Base-by-base conservation (phyloP, 2,329 filamentous ascomycete genomes). In the Diaporthe capsici region DNA sequence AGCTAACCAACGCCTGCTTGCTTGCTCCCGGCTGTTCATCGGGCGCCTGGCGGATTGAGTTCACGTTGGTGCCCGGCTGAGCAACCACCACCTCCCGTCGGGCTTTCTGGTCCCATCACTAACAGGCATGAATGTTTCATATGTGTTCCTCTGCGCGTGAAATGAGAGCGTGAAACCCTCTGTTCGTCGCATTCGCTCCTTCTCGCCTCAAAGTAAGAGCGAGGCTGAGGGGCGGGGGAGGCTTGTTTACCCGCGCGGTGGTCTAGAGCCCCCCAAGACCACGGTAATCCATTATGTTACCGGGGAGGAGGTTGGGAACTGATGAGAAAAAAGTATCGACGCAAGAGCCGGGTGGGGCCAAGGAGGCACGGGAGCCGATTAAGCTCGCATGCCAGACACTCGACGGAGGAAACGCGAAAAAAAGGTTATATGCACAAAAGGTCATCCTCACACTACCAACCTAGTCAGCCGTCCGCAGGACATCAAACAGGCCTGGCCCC, bases 311-410 rank as follows among this genome's bases (percentile, higher is more conserved):
- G 61, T 65, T 65, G 42, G 42, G 42, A 47, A 13, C 39, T 28
- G 8, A 47, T 31, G 13, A 28, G 17, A 28, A 15, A 55, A 55
- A 55, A 70, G 49, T 42, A 55, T 55, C 22, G 34, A 7, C 37
- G 49, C 65, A 42, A 22, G 65, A 55, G 34, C 44, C 31, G 49
- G 34, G 49, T 15, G 65, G 34, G 47, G 47, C n/a, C 47, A 20
- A 39, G 47, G 65, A 37, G 71, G 51, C 58, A 67, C 34, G 60
- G 60, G 71, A 65, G 47, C 34, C 31, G 63, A 73, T 37, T 73
- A 73, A 73, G 71, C 71, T 73, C 49, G 60, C 71, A 73, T 67
- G 71, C 49, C 58, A 58, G 60, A 55, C 58, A 55, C 47, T 39
- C 42, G 34, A 51, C 31, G 2, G 22, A 55, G 49, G 65, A 17